Evolutionary conservation across 2,329 filamentous ascomycete species (phyloP).

Genomic region (Apiospora koreana): DNA sequence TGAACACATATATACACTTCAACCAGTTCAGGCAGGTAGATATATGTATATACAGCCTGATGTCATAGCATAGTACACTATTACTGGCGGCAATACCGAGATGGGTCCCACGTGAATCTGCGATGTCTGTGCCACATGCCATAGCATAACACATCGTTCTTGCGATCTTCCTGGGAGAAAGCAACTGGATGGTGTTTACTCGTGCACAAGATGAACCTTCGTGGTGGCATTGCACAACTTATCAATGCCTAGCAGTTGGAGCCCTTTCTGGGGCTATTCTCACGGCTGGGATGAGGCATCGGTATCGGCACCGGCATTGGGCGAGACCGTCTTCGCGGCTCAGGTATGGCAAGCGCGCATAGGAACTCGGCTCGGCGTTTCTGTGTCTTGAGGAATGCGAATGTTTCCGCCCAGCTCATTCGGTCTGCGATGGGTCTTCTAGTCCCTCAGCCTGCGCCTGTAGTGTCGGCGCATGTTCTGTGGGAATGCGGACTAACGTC

Average conservation of each 20-base stretch:
- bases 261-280: not conserved
- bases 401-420: slow-evolving; percentile 1
- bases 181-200: not conserved
- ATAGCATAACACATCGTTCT: not conserved
- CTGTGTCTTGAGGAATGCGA: not conserved
- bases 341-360: not conserved
- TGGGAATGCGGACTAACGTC: slow-evolving; percentile 82
- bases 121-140: not conserved
- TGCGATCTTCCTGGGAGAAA: not conserved
- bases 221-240: not conserved
- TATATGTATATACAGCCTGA: not conserved
- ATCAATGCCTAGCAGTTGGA: not conserved
- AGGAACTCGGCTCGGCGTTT: not conserved
- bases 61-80: not conserved
- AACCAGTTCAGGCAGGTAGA: not conserved
- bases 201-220: not conserved
- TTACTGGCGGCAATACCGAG: not conserved
- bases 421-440: slow-evolving; percentile 23
- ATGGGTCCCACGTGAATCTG: not conserved
- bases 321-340: not conserved
- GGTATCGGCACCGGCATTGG: not conserved
- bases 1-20: not conserved
- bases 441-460: slow-evolving; percentile 57
- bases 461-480: slow-evolving; percentile 69
- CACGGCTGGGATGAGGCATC: not conserved